A percentile compares a stretch with the other conserved stretches of the same genome.
Conservation (phyloP, 192 early-diverging fungal species). For the Dispira simplex region DNA sequence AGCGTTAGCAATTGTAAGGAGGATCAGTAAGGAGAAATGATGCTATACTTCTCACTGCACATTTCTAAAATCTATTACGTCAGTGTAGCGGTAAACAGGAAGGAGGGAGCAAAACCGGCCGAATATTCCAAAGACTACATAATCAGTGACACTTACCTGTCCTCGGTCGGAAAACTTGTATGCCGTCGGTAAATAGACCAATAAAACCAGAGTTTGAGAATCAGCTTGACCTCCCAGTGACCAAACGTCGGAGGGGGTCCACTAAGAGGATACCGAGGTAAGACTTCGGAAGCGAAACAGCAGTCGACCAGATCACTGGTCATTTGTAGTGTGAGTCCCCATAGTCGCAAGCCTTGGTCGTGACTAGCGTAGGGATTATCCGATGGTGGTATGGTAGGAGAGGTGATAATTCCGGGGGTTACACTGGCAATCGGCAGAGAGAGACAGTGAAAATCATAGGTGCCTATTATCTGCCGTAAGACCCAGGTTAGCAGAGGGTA, state of each 20-base stretch:
- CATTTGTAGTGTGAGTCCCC: conserved; percentile 10
- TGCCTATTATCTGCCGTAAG: not conserved
- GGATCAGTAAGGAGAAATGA: no score
- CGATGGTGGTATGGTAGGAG: not conserved
- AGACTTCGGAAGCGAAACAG: not conserved
- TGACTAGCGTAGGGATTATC: not conserved
- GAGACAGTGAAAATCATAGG: not conserved
- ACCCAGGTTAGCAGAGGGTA: not conserved
- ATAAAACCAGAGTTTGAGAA: not conserved
- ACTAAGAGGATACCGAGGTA: not conserved
- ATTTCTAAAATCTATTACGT: no score
- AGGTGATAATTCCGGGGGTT: not conserved
- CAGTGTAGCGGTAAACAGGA: no score
- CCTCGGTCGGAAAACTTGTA: no score
- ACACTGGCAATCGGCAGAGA: not conserved
- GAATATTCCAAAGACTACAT: no score
- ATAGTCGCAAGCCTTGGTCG: conserved; percentile 3
- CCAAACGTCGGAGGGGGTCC: conserved; percentile 1
- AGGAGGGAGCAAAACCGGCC: no score
- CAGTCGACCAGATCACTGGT: conserved; percentile 6
- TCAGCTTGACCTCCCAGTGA: not conserved
- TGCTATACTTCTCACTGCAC: no score
- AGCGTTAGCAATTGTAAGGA: no score
- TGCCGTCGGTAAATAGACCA: no score
- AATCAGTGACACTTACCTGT: no score